Evolutionary conservation across 2,329 filamentous ascomycete species (phyloP).

Genomic region (Sporothrix curviconia): DNA sequence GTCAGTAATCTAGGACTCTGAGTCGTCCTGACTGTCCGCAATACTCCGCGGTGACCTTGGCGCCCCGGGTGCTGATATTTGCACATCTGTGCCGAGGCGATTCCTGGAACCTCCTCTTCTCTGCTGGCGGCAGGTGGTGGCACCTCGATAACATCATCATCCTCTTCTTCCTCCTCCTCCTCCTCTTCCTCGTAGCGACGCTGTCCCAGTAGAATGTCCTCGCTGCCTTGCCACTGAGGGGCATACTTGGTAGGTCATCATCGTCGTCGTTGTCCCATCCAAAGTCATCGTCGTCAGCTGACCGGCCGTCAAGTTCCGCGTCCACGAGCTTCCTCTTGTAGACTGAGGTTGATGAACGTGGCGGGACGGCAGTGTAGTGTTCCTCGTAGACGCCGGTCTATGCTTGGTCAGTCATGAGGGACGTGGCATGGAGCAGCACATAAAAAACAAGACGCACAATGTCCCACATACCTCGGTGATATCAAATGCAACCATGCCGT

Average conservation of each 20-base stretch:
- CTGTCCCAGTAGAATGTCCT: slow-evolving; percentile 50
- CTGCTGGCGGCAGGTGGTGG: no score
- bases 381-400: slow-evolving; percentile 28
- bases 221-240: slow-evolving; percentile 63
- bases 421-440: neutral
- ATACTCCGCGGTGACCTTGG: slow-evolving; percentile 12
- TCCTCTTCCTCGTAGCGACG: slow-evolving; percentile 16
- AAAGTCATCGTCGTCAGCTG: slow-evolving; percentile 61
- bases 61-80: no score
- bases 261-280: slow-evolving; percentile 61
- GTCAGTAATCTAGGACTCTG: slow-evolving; percentile 13
- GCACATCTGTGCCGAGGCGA: neutral
- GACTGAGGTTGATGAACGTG: slow-evolving; percentile 30
- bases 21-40: slow-evolving; percentile 20
- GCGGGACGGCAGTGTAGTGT: slow-evolving; percentile 31
- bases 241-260: slow-evolving; percentile 53
- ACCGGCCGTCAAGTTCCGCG: slow-evolving; percentile 53
- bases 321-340: slow-evolving; percentile 60
- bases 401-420: neutral
- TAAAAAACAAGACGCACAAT: neutral
- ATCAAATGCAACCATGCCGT: slow-evolving; percentile 42
- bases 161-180: slow-evolving; percentile 12
- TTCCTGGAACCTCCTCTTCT: no score
- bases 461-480: slow-evolving; percentile 38
- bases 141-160: slow-evolving; percentile 1